These are phyloP conservation scores for Clitocybe nebularis DNA, from an alignment of 1,284 basidiomycete species.

Conservation along the genomic window DNA sequence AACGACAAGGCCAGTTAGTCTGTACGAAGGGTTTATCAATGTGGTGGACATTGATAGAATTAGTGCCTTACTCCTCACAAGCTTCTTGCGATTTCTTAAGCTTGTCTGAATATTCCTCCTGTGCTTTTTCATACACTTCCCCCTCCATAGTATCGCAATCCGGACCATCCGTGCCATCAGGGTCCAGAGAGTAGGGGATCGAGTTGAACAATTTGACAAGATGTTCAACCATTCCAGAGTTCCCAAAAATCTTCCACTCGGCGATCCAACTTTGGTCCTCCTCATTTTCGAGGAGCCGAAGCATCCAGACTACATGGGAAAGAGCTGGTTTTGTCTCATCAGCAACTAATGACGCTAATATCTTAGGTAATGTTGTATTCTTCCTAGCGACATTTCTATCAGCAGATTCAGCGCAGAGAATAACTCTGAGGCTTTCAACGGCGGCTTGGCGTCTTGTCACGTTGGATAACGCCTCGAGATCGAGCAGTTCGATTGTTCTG, in stretches of 20 bases:
- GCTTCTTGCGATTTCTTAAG: background rate
- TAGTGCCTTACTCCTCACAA: slow-evolving; percentile 1
- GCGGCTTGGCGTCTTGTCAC: slow-evolving; percentile 9
- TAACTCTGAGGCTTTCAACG: slow-evolving; percentile 13
- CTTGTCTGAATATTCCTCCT: slow-evolving; percentile 3
- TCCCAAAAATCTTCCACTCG: slow-evolving; percentile 11
- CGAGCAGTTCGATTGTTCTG: slow-evolving; percentile 10
- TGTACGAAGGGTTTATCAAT: background rate
- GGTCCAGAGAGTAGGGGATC: slow-evolving; percentile 3
- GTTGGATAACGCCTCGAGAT: slow-evolving; percentile 6
- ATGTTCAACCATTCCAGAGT: slow-evolving; percentile 10
- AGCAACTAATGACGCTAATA: slow-evolving; percentile 11
- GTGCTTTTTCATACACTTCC: slow-evolving; percentile 1
- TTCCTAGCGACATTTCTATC: slow-evolving; percentile 10
- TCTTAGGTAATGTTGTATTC: slow-evolving; percentile 8
- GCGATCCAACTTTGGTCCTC: slow-evolving; percentile 6
- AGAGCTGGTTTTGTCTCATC: slow-evolving; percentile 13
- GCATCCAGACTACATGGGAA: slow-evolving; percentile 11
- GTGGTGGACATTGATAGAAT: background rate
- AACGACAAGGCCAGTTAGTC: slow-evolving; percentile 5
- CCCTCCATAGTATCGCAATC: background rate
- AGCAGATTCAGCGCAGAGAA: slow-evolving; percentile 13
- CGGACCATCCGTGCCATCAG: slow-evolving; percentile 1
- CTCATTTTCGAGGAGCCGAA: slow-evolving; percentile 9
- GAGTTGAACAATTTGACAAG: slow-evolving; percentile 4